Evolutionary conservation across 2,329 filamentous ascomycete genomes (phyloP).

Genomic region (Scedosporium dehoogii): DNA sequence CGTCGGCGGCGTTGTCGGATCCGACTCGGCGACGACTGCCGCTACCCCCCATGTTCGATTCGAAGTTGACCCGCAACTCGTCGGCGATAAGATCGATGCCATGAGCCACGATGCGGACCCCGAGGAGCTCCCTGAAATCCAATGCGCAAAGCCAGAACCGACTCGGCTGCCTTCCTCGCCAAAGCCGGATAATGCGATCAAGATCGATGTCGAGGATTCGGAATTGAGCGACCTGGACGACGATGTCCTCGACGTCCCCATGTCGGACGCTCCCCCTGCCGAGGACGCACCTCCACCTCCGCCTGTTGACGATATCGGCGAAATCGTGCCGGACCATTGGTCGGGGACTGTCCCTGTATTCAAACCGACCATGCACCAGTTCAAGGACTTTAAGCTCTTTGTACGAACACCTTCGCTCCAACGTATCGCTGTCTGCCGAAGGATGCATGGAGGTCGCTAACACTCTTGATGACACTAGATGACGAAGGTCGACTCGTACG

Average conservation of each 20-base stretch:
- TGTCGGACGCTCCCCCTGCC: slow-evolving; percentile 20
- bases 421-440: neutral
- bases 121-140: slow-evolving; percentile 13
- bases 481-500: slow-evolving; percentile 81
- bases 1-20: neutral
- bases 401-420: slow-evolving; percentile 32
- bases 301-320: slow-evolving; percentile 54
- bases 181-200: slow-evolving; percentile 51
- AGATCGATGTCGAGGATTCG: slow-evolving; percentile 51
- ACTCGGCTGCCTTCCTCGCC: slow-evolving; percentile 34
- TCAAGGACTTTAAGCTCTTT: slow-evolving; percentile 85
- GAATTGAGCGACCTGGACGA: slow-evolving; percentile 58
- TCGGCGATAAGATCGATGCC: neutral
- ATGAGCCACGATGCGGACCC: slow-evolving; percentile 1
- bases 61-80: neutral
- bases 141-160: slow-evolving; percentile 24
- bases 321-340: slow-evolving; percentile 78
- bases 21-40: neutral
- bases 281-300: slow-evolving; percentile 3
- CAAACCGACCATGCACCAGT: slow-evolving; percentile 90
- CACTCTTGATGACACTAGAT: slow-evolving; percentile 33
- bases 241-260: slow-evolving; percentile 25
- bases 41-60: slow-evolving; percentile 1
- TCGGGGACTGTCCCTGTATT: slow-evolving; percentile 91
- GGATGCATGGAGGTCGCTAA: slow-evolving; percentile 15